Base-by-base conservation (phyloP, 176 grass and related monocot genomes). In the barley (Hordeum vulgare) region DNA sequence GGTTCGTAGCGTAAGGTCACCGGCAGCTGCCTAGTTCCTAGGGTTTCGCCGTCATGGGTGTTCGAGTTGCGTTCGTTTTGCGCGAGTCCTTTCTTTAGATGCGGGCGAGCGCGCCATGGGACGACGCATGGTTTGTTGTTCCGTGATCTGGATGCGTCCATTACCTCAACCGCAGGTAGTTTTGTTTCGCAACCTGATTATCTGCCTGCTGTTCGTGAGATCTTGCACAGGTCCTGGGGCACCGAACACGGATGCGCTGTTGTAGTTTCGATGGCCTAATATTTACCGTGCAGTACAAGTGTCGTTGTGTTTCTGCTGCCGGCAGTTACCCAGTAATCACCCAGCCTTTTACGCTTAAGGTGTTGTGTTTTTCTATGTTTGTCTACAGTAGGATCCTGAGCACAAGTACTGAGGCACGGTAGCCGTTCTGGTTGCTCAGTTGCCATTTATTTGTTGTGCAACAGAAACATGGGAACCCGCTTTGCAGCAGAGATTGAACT, bases 351-450 rank as follows among this genome's bases (percentile, higher is more conserved):
- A 4, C 7, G 68, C 0, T 74, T 56, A 5, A 2, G 6, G 27
- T 11, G 9, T 21, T 15, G 2, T 74, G 29, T 54, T 6, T 18
- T 15, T 8, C 15, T 49, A 1, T 74, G 42, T 20, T 51, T 20
- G 17, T 53, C 1, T 54, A 9, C 8, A 72, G 8, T 45, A 21
- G 9, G 11, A 5, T 75, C 57, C 25, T 49, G 21, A 58, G 87
- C 76, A 85, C 87, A 61, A 39, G 87, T 89, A 89, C 87, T 84
- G 81, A 89, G 76, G 87, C 81, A 21, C 81, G 65, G 71, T 74
- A 35, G 69, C 69, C 26, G 15, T 75, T 59, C 41, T 67, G 61
- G 11, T 80, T 66, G 76, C 61, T 36, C 84, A 58, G 81, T 58
- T 69, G 82, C 69, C 82, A 81, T 20, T 36, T 69, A 31, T 67